Evolutionary conservation across 306 rosid species (phyloP).

Genomic region (Morella rubra): DNA sequence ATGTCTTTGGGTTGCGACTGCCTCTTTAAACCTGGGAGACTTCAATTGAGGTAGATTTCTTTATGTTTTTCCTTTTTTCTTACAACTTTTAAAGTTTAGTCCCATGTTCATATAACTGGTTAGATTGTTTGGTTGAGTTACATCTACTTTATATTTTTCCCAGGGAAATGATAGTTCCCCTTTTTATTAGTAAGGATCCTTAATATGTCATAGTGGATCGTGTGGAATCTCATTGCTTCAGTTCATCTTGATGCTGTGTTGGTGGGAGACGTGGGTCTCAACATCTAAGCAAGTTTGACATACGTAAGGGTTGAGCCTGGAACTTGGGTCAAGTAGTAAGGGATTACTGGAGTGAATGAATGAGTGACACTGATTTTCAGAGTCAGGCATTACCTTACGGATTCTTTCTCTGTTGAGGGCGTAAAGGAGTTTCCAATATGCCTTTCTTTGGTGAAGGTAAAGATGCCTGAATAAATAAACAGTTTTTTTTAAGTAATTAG

Average conservation of each 20-base stretch:
- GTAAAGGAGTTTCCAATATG: not conserved
- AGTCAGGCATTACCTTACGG: not conserved
- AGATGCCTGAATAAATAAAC: not conserved
- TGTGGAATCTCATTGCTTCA: not conserved
- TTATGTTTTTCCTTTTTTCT: constrained; percentile 22
- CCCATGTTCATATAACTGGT: constrained; percentile 16
- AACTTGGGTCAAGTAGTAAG: constrained; percentile 1
- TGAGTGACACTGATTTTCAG: not conserved
- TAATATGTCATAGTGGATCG: not conserved
- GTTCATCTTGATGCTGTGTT: constrained; percentile 9
- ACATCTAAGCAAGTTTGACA: constrained; percentile 3
- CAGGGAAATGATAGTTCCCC: not conserved
- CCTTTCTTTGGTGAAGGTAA: not conserved
- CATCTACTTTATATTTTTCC: not conserved
- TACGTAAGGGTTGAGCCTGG: not conserved
- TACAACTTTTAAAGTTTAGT: constrained; percentile 15
- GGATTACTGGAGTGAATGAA: not conserved
- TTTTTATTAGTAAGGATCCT: constrained; percentile 7
- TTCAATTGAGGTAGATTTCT: constrained; percentile 69
- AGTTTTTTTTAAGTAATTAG: not conserved
- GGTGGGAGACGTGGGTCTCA: constrained; percentile 5
- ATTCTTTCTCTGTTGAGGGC: not conserved
- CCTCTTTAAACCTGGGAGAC: constrained; percentile 44
- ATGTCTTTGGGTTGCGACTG: constrained; percentile 43
- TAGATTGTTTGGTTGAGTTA: not conserved